Evolutionary conservation across 306 rosid genomes (phyloP), one percentile per base, ranked within the genome.

Genomic region (Prunus campanulata): DNA sequence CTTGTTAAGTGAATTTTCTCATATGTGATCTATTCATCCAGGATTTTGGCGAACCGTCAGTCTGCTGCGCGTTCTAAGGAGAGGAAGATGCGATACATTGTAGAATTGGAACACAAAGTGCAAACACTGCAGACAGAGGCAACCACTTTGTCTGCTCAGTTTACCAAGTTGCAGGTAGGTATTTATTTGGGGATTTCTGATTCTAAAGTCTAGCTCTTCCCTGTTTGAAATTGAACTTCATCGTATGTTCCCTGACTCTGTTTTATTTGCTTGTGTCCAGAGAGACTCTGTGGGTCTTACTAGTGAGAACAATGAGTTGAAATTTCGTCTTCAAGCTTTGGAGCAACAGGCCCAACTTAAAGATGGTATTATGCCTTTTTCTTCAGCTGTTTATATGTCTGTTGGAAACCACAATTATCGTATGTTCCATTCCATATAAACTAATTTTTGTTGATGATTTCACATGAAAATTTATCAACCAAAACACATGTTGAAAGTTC

Each of bases 11-110:
- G 54, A 22, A 49, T 51, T 29, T 64, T 2, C 30, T 71, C 51
- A 57, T 71, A 16, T 78, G 46, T 47, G 27, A 20, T 77, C 68
- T 74, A 47, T 80, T 75, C 12, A 13, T 74, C 56, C 84, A 93
- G 97, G 91, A 87, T 93, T 83, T 93, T 93, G 85, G 96, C 97
- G 57, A 93, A 93, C 87, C 93, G 96, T 51, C 91, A 85, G 73
- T 93, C 97, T 35, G 97, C 97, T 78, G 97, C 97, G 59, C 97
- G 97, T 46, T 93, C 97, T 47, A 93, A 93, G 85, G 97, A 93
- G 78, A 79, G 96, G 63, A 89, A 88, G 80, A 82, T 75, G 77
- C 88, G 86, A 6, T 90, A 93, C 85, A 93, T 91, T 73, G 77
- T 86, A 68, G 97, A 93, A 83, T 80, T 93, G 80, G 97, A 93